Evolutionary conservation across 768 basidiomycete species (phyloP).

Genomic region (Boletus eberwhitei): DNA sequence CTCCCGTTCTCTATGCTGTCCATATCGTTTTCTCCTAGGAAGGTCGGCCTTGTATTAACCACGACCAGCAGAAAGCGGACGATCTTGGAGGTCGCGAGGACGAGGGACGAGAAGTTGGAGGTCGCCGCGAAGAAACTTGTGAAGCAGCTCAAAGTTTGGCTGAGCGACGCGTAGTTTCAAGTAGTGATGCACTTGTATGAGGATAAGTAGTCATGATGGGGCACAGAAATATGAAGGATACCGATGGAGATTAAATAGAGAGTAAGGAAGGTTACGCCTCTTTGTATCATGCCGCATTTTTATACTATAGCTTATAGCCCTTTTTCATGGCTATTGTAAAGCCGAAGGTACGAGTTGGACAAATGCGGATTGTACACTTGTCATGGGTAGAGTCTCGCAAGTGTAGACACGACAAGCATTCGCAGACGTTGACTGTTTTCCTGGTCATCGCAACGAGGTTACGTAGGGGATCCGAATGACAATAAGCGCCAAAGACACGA

Average conservation of each 20-base stretch:
- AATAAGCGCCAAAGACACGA: no score
- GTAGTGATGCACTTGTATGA: not conserved
- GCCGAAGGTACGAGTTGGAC: not conserved
- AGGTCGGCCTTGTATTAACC: conserved; percentile 36
- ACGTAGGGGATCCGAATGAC: no score
- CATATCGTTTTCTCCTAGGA: conserved; percentile 38
- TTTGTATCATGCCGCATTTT: no score
- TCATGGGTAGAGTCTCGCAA: no score
- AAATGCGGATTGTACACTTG: no score
- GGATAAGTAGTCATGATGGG: not conserved
- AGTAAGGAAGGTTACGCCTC: not conserved
- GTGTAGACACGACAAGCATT: no score
- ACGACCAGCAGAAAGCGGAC: conserved; percentile 43
- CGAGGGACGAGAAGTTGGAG: conserved; percentile 56
- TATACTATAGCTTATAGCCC: no score
- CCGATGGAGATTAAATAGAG: not conserved
- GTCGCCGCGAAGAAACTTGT: conserved; percentile 51
- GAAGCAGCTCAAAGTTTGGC: conserved; percentile 43
- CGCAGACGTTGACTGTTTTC: no score
- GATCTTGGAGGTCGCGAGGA: conserved; percentile 50
- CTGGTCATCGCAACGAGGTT: no score
- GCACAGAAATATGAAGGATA: no score
- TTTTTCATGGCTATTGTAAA: no score
- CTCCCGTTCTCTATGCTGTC: conserved; percentile 38
- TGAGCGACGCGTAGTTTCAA: conserved; percentile 25